A percentile compares a stretch with the other conserved stretches of the same genome.
These are phyloP conservation scores for Stereum hirsutum DNA, from an alignment of 1,284 basidiomycete genomes.

Conservation along the genomic window DNA sequence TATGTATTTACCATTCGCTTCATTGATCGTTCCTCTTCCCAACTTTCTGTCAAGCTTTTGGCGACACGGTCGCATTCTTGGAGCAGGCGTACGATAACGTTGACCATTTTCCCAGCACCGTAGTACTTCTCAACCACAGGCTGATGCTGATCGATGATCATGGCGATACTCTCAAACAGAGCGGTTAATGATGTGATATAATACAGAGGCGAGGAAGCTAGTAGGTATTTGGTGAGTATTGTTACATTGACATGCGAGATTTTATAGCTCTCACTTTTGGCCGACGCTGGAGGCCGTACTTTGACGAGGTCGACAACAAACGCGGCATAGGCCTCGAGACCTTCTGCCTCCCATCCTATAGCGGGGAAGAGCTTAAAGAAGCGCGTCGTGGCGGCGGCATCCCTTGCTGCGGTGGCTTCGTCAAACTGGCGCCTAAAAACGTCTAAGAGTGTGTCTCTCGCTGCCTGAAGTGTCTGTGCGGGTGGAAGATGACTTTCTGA, in stretches of 20 bases:
- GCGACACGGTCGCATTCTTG: conserved; percentile 86
- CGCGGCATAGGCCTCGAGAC: conserved; percentile 86
- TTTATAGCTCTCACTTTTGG: conserved; percentile 57
- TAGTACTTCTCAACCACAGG: conserved; percentile 98
- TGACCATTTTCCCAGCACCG: conserved; percentile 77
- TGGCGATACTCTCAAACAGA: conserved; percentile 91
- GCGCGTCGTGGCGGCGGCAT: conserved; percentile 82
- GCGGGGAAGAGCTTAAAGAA: conserved; percentile 97
- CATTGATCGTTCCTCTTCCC: conserved; percentile 83
- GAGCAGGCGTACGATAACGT: conserved; percentile 71
- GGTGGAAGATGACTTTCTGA: conserved; percentile 83
- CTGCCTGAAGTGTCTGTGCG: conserved; percentile 68
- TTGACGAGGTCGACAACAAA: conserved; percentile 91
- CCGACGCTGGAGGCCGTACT: conserved; percentile 63
- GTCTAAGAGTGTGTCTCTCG: conserved; percentile 68
- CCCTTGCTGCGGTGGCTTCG: conserved; percentile 68
- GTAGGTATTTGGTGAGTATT: background rate
- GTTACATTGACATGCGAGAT: background rate
- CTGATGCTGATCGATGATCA: conserved; percentile 96
- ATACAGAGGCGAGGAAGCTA: conserved; percentile 85
- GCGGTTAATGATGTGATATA: conserved; percentile 83
- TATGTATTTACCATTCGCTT: conserved; percentile 50
- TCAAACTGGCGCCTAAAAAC: conserved; percentile 78
- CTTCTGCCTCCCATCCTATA: conserved; percentile 87
- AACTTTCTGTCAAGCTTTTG: conserved; percentile 68